Base-by-base conservation (phyloP, 306 rosid species). In the Trifolium dubium region DNA sequence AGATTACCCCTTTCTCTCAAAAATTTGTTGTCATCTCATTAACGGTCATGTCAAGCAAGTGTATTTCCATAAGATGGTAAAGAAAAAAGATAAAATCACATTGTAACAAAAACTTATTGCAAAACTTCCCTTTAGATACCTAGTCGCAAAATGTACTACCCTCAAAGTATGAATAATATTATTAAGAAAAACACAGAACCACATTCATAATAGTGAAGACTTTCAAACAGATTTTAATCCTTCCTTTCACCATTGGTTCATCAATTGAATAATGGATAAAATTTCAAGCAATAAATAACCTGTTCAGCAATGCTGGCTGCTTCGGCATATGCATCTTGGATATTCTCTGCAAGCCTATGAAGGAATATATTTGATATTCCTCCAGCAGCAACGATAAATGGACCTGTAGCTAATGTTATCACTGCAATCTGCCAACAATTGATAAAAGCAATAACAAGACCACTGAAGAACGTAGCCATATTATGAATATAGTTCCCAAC, bases 301-400 rank as follows among this genome's bases (percentile, higher is more conserved):
- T 95, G 99, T 82, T 95, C 99, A 18, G 99, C 99, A 81, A 95
- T 89, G 85, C 98, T 90, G 70, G 99, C 99, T 64, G 99, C 99
- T 89, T 95, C 99, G 43, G 99, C 99, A 86, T 95, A 95, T 56
- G 99, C 99, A 83, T 95, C 99, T 85, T 95, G 99, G 80, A 95
- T 95, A 87, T 90, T 95, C 86, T 95, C 99, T 18, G 99, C 99
- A 72, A 95, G 99, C 87, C 96, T 90, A 50, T 95, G 99, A 69
- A 95, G 99, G 86, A 95, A 95, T 86, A 95, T 92, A 83, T 95
- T 95, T 53, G 99, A 95, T 85, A 95, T 88, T 79, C 99, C 99
- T 74, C 99, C 99, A 31, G 99, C 99, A 74, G 99, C 99, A 37
- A 95, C 99, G 81, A 95, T 95, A 76, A 95, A 92, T 28, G 99